Percentiles rank a stretch among this genome's conserved stretches.
phyloP scores from a whole-genome alignment of 2,329 filamentous ascomycete genomes.

The Lojkania enalia region DNA sequence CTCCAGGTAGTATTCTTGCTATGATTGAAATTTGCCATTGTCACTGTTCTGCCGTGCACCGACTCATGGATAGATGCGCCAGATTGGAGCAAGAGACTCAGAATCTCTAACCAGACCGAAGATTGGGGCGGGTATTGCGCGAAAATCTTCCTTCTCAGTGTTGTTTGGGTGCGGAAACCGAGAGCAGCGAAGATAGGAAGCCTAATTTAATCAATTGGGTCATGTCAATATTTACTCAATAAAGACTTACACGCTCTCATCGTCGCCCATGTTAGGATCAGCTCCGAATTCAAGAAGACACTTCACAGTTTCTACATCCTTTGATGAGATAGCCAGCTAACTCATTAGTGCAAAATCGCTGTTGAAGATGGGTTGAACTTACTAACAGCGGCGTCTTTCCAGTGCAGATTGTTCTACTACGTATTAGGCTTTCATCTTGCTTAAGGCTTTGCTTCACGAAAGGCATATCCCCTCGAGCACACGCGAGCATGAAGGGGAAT shows the following conservation, averaged over 20 bases:
- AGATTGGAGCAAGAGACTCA: background rate
- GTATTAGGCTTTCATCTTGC: background rate
- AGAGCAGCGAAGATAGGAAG: conserved; percentile 1
- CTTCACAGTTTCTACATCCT: background rate
- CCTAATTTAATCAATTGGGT: background rate
- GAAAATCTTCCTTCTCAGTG: background rate
- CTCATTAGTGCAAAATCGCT: background rate
- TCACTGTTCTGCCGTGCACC: background rate
- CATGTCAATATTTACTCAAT: no score
- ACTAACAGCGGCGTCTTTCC: background rate
- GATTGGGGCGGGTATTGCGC: background rate
- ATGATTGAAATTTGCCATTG: background rate
- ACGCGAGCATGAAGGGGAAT: background rate
- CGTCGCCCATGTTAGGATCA: background rate
- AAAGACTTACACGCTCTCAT: background rate
- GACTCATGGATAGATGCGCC: conserved; percentile 1
- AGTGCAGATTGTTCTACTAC: background rate
- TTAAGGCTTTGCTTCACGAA: background rate
- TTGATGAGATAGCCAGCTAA: background rate
- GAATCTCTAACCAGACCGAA: background rate
- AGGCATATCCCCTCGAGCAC: no score
- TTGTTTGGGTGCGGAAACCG: background rate
- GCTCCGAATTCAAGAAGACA: background rate
- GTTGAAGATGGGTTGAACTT: background rate
- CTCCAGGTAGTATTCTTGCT: background rate